Evolutionary conservation across 768 basidiomycete species (phyloP).

Genomic region (Vararia minispora): DNA sequence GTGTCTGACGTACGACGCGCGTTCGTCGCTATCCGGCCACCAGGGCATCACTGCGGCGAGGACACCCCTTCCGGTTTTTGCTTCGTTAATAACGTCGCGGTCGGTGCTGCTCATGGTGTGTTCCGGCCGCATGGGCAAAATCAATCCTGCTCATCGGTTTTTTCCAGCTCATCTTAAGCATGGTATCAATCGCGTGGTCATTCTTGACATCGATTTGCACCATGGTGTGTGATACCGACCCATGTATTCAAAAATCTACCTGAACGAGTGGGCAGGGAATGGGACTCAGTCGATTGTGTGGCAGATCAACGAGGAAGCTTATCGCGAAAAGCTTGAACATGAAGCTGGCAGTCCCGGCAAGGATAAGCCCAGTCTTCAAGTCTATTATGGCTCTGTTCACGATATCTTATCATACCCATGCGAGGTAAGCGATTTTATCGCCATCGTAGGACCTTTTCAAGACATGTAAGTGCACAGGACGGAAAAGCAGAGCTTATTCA

Average conservation of each 20-base stretch:
- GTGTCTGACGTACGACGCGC: slow-evolving; percentile 25
- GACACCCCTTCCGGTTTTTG: slow-evolving; percentile 88
- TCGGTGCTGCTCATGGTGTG: slow-evolving; percentile 85
- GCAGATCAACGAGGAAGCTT: slow-evolving; percentile 85
- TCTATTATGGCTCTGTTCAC: slow-evolving; percentile 91
- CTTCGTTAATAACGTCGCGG: slow-evolving; percentile 87
- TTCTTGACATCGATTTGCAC: slow-evolving; percentile 90
- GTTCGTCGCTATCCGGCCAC: slow-evolving; percentile 82
- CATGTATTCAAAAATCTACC: not conserved
- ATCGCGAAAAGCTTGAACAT: slow-evolving; percentile 52
- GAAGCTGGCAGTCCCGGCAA: slow-evolving; percentile 27
- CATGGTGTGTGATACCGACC: slow-evolving; percentile 41
- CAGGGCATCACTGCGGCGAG: slow-evolving; percentile 93
- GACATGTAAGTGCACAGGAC: slow-evolving; percentile 44
- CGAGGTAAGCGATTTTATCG: slow-evolving; percentile 64
- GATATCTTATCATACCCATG: slow-evolving; percentile 90
- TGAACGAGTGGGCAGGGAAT: slow-evolving; percentile 45
- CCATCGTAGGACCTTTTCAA: no score
- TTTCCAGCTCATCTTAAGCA: slow-evolving; percentile 71
- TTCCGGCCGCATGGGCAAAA: not conserved
- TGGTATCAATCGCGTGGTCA: slow-evolving; percentile 64
- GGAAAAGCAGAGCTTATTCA: slow-evolving; percentile 70
- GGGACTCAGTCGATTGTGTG: slow-evolving; percentile 89
- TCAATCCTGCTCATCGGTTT: not conserved
- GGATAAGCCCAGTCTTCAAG: slow-evolving; percentile 40